These are phyloP conservation scores for Chaetomium fimeti DNA, from an alignment of 495 filamentous ascomycete species.

Conservation along the genomic window DNA sequence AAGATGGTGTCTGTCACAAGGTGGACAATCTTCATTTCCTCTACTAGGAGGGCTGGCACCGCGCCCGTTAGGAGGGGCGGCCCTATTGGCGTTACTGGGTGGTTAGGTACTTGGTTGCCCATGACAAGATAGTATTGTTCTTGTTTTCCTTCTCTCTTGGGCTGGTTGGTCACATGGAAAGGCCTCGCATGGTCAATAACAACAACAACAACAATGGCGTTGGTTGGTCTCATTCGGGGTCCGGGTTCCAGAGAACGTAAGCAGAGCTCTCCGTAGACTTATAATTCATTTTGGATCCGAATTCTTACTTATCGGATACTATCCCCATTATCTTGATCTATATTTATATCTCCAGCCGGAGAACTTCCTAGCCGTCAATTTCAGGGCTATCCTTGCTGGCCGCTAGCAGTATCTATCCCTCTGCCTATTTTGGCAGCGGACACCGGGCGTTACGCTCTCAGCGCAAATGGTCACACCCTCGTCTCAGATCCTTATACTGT, in stretches of 20 bases:
- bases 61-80: not conserved
- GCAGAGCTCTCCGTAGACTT: not conserved
- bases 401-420: not conserved
- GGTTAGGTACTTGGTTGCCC: not conserved
- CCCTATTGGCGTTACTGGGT: not conserved
- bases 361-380: not conserved
- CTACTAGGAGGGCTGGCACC: not conserved
- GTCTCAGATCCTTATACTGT: constrained; percentile 7
- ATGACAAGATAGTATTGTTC: not conserved
- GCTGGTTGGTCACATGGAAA: not conserved
- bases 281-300: not conserved
- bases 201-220: constrained; percentile 1
- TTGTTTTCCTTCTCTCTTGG: not conserved
- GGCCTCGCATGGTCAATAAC: not conserved
- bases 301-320: not conserved
- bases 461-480: not conserved
- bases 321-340: too few relatives aligned
- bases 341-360: not conserved
- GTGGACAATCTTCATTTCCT: not conserved
- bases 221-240: not conserved
- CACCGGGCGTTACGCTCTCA: not conserved
- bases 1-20: not conserved
- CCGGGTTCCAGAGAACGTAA: not conserved
- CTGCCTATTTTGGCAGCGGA: not conserved
- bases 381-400: not conserved